Percentiles rank a stretch among this genome's conserved stretches.
phyloP scores from a whole-genome alignment of 2,329 filamentous ascomycete species.

The Furcasterigmium sp. region DNA sequence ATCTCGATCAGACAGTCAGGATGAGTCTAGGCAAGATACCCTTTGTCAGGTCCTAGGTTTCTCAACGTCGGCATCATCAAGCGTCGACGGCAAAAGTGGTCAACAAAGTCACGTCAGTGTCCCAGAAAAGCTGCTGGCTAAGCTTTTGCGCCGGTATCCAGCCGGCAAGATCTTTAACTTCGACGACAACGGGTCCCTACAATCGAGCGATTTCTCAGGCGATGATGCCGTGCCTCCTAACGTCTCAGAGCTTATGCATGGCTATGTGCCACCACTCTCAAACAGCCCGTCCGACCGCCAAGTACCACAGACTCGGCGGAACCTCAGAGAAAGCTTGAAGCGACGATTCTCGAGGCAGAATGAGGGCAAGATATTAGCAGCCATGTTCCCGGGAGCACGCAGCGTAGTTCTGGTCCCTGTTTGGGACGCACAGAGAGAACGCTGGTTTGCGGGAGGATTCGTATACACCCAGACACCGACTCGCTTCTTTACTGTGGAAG shows the following conservation, averaged over 20 bases:
- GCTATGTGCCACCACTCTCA: background rate
- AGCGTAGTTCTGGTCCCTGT: slow-evolving; percentile 42
- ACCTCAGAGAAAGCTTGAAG: background rate
- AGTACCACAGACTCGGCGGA: background rate
- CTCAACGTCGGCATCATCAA: slow-evolving; percentile 26
- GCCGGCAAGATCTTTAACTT: slow-evolving; percentile 41
- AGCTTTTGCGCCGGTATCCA: slow-evolving; percentile 37
- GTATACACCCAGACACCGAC: slow-evolving; percentile 39
- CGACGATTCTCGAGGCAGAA: slow-evolving; percentile 8
- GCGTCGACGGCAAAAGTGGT: slow-evolving; percentile 21
- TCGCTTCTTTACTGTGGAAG: slow-evolving; percentile 36
- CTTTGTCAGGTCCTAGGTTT: slow-evolving; percentile 30
- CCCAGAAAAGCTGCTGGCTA: slow-evolving; percentile 31
- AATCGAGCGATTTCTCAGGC: slow-evolving; percentile 21
- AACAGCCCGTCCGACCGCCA: background rate
- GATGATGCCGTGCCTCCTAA: slow-evolving; percentile 7
- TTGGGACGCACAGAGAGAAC: slow-evolving; percentile 38
- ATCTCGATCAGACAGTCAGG: background rate
- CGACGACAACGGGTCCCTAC: slow-evolving; percentile 28
- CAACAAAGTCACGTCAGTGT: slow-evolving; percentile 16
- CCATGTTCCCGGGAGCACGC: slow-evolving; percentile 34
- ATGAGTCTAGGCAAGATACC: slow-evolving; percentile 4
- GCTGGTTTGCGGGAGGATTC: slow-evolving; percentile 45
- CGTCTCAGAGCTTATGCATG: background rate
- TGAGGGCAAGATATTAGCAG: slow-evolving; percentile 23